Percentiles rank a stretch among this genome's conserved stretches.
Conservation (phyloP, 2,329 filamentous ascomycete species). For the Grosmannia huntii region DNA sequence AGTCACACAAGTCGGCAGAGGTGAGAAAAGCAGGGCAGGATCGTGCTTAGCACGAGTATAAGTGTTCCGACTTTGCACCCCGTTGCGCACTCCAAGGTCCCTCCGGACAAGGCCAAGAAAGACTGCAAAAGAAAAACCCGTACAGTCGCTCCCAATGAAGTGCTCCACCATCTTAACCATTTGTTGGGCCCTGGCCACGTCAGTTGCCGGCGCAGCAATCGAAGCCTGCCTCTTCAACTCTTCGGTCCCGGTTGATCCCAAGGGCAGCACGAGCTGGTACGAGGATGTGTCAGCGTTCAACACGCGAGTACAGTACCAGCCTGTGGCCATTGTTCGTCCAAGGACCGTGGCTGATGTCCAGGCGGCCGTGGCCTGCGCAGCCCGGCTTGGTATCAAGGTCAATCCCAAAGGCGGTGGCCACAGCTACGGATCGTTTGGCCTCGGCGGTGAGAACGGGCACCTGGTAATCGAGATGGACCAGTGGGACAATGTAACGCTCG, state of each 20-base stretch:
- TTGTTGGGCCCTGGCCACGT: neutral
- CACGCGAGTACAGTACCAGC: constrained; percentile 17
- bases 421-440: constrained; percentile 35
- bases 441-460: constrained; percentile 34
- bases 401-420: constrained; percentile 38
- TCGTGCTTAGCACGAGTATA: too few species aligned
- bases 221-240: constrained; percentile 17
- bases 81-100: too few species aligned
- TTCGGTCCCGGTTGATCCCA: constrained; percentile 14
- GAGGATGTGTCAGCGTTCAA: constrained; percentile 17
- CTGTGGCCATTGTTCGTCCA: constrained; percentile 30
- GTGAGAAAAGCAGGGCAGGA: too few species aligned
- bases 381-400: constrained; percentile 27
- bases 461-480: constrained; percentile 33
- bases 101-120: neutral
- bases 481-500: constrained; percentile 29
- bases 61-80: too few species aligned
- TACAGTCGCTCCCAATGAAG: neutral
- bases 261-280: constrained; percentile 14
- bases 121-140: neutral
- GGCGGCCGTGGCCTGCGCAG: constrained; percentile 32
- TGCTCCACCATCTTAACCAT: neutral
- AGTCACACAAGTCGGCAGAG: too few species aligned
- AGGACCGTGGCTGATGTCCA: constrained; percentile 29
- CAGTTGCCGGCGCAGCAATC: constrained; percentile 11